Percentiles rank a stretch among this genome's conserved stretches.
These are phyloP conservation scores for Gracilaria gracilis DNA, from an alignment of 23 red algal genomes.

Conservation along the genomic window DNA sequence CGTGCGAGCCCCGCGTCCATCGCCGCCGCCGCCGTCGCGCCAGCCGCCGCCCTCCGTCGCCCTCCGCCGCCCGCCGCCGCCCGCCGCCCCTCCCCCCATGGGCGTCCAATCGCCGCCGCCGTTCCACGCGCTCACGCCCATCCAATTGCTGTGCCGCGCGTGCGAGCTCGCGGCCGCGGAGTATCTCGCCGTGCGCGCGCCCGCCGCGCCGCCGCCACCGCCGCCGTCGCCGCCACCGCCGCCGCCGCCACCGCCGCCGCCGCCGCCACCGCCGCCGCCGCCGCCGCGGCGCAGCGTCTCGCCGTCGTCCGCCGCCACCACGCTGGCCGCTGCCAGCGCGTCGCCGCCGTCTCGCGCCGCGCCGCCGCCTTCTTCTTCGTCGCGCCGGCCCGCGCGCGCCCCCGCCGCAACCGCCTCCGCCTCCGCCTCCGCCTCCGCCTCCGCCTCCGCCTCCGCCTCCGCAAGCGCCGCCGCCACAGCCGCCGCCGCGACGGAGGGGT, in stretches of 20 bases:
- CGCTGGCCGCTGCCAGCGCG: background rate
- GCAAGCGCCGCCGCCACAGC: background rate
- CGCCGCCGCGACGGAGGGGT: background rate
- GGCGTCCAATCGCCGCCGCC: background rate
- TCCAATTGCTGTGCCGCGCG: conserved; percentile 15
- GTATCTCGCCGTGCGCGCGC: background rate
- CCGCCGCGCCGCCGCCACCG: background rate
- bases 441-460: background rate
- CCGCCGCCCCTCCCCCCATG: background rate
- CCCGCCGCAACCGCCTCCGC: background rate
- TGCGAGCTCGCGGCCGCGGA: conserved; percentile 13
- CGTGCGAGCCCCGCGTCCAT: background rate
- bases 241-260: background rate
- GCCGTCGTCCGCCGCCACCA: background rate
- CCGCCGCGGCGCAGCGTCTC: background rate
- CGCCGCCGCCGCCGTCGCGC: background rate
- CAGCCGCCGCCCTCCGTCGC: background rate
- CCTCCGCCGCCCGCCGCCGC: background rate
- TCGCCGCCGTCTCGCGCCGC: background rate
- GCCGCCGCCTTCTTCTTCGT: background rate
- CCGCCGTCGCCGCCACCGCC: background rate
- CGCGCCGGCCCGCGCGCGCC: too few relatives aligned
- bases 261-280: background rate
- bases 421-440: background rate
- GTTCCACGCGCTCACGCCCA: background rate